Conservation (phyloP, 2,329 filamentous ascomycete genomes). For the Teratosphaeria destructans region DNA sequence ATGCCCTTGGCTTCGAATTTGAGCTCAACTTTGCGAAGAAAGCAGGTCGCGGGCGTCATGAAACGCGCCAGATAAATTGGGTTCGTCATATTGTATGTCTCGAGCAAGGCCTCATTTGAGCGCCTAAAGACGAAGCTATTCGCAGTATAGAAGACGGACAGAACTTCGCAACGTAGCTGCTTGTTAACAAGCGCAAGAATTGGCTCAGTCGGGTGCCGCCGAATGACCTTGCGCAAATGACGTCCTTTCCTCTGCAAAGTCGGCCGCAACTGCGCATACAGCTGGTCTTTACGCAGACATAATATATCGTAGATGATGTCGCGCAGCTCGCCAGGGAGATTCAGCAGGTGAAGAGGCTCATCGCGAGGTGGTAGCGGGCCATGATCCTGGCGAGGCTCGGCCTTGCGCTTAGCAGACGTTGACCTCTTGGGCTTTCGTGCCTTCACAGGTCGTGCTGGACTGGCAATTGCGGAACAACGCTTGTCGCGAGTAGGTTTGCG, state of each 20-base stretch:
- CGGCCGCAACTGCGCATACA: slow-evolving; percentile 1
- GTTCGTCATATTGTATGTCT: background rate
- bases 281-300: background rate
- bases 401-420: background rate
- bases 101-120: background rate
- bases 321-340: slow-evolving; percentile 7
- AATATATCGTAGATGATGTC: slow-evolving; percentile 7
- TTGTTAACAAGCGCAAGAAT: background rate
- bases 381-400: background rate
- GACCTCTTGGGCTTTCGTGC: slow-evolving; percentile 1
- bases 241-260: background rate
- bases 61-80: background rate
- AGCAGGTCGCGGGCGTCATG: background rate
- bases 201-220: slow-evolving; percentile 3
- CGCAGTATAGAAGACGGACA: slow-evolving; percentile 5
- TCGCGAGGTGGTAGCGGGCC: slow-evolving; percentile 1
- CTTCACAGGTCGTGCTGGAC: background rate
- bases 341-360: slow-evolving; percentile 1
- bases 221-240: background rate
- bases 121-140: slow-evolving; percentile 3
- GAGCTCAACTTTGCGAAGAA: background rate
- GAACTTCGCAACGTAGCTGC: slow-evolving; percentile 4
- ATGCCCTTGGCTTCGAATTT: background rate
- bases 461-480: background rate
- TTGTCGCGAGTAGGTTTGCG: background rate